Conservation (phyloP, 2,329 filamentous ascomycete genomes). For the Alternaria rosae region DNA sequence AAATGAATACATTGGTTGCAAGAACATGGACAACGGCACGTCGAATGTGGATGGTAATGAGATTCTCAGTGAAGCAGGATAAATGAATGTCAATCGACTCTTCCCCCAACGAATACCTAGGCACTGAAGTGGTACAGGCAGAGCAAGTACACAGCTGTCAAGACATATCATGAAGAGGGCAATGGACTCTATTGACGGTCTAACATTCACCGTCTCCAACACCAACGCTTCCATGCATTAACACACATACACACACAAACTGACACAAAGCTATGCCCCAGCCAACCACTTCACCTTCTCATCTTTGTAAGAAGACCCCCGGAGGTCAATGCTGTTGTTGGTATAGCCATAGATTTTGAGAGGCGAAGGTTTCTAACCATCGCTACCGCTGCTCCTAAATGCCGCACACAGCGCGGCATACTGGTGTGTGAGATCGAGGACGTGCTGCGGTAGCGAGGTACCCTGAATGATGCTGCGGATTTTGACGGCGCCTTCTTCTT, state of each 20-base stretch:
- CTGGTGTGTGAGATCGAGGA: conserved; percentile 93
- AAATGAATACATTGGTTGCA: conserved; percentile 51
- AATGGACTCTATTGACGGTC: conserved; percentile 1
- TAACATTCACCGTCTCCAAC: conserved; percentile 10
- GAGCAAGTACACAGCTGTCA: background rate
- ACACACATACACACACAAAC: background rate
- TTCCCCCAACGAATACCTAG: background rate
- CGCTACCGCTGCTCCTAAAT: conserved; percentile 92
- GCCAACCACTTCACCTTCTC: background rate
- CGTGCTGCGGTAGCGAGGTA: conserved; percentile 89
- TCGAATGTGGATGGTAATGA: background rate
- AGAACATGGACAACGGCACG: conserved; percentile 23
- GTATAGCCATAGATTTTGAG: conserved; percentile 21
- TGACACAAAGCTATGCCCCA: background rate
- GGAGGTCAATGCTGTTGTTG: conserved; percentile 6
- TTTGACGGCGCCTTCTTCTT: conserved; percentile 97
- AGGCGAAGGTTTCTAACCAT: conserved; percentile 64
- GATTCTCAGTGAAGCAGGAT: background rate
- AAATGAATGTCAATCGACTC: conserved; percentile 8
- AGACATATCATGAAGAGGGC: background rate
- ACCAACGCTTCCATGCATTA: conserved; percentile 25
- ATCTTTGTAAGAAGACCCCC: background rate
- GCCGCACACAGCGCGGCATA: conserved; percentile 94
- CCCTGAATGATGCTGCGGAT: conserved; percentile 97
- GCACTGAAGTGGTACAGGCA: background rate